Conservation (phyloP, 495 filamentous ascomycete species). For the Neurospora terricola region DNA sequence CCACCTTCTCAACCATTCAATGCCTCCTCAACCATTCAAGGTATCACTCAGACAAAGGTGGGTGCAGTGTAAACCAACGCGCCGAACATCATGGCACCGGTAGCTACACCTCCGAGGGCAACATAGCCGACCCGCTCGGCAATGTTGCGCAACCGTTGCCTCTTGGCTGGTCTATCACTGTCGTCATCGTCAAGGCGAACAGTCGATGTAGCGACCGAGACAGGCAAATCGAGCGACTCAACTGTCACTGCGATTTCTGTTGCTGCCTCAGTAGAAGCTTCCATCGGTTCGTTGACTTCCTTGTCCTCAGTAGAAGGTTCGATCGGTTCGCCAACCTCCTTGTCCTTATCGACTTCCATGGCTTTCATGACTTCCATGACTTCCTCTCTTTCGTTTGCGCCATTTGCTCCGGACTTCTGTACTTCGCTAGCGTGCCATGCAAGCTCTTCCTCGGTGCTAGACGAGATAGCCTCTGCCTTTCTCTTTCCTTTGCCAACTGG, state of each 20-base stretch:
- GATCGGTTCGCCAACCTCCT: neutral
- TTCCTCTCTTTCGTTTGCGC: neutral
- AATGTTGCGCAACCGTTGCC: conserved; percentile 21
- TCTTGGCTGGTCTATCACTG: conserved; percentile 19
- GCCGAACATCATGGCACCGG: conserved; percentile 28
- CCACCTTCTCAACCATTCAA: neutral
- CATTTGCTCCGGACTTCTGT: neutral
- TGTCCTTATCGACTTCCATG: neutral
- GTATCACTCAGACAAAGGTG: conserved; percentile 21
- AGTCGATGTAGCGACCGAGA: neutral
- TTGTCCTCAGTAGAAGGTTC: neutral
- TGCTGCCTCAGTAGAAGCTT: neutral
- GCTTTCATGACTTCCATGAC: neutral
- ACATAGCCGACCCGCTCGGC: conserved; percentile 30
- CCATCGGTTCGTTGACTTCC: neutral
- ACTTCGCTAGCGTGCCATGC: conserved; percentile 2
- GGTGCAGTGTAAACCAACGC: conserved; percentile 34
- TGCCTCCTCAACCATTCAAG: neutral
- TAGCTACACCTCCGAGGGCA: conserved; percentile 30
- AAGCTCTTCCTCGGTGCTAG: conserved; percentile 17
- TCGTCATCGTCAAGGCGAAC: neutral
- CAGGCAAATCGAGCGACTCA: neutral
- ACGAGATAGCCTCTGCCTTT: conserved; percentile 29
- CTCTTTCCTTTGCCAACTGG: conserved; percentile 13
- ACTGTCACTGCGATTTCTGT: neutral